phyloP scores from a whole-genome alignment of 176 grass and related monocot species.

The Paspalum vaginatum region DNA sequence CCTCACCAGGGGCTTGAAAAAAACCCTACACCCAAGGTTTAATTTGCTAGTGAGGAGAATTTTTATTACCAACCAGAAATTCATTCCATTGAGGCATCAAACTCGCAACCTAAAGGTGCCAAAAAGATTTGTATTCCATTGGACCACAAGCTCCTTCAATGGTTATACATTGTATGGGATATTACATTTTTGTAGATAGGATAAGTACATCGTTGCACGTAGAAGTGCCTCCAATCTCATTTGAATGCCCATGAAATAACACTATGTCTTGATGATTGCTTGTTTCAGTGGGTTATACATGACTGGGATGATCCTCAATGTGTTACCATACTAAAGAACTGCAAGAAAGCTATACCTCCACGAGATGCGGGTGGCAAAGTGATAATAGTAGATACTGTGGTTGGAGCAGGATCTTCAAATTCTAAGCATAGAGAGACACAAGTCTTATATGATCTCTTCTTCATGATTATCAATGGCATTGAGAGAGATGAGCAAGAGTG shows the following conservation, averaged over 20 bases:
- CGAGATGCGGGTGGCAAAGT: constrained; percentile 9
- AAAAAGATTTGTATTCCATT: too few species aligned
- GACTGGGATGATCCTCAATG: neutral
- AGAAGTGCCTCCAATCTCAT: too few species aligned
- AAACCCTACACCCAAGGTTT: too few species aligned
- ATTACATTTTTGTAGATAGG: too few species aligned
- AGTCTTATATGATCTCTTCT: neutral
- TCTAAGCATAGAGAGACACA: neutral
- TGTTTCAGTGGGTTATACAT: constrained; percentile 21
- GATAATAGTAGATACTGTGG: constrained; percentile 1
- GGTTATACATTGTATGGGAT: too few species aligned
- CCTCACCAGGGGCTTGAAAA: too few species aligned
- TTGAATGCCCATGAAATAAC: neutral
- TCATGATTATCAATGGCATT: neutral
- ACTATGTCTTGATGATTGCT: neutral
- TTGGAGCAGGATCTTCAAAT: neutral
- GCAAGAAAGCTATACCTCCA: constrained; percentile 16
- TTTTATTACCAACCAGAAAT: too few species aligned
- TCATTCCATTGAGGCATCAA: too few species aligned
- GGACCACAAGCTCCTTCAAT: too few species aligned
- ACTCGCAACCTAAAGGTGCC: too few species aligned
- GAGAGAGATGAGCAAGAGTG: constrained; percentile 20
- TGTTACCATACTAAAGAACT: neutral
- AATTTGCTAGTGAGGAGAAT: too few species aligned
- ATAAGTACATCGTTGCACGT: too few species aligned